A percentile compares a stretch with the other conserved stretches of the same genome.
Evolutionary conservation across 768 basidiomycete genomes (phyloP).

Genomic region (Lenzites betulinus): DNA sequence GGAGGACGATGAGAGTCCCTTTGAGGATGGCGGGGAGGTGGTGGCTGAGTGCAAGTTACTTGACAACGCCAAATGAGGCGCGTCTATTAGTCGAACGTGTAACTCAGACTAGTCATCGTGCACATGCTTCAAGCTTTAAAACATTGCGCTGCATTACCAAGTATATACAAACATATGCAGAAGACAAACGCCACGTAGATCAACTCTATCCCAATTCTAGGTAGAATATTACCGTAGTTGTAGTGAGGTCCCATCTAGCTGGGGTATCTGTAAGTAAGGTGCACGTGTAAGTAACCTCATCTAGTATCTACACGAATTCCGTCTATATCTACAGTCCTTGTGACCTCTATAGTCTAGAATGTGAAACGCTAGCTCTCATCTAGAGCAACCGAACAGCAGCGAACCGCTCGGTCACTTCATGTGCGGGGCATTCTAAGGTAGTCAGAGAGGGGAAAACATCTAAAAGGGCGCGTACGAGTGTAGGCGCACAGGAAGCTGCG

Average conservation of each 20-base stretch:
- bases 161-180: too few species aligned
- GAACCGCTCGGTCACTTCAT: slow-evolving; percentile 10
- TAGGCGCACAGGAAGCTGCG: neutral
- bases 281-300: neutral
- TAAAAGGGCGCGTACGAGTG: slow-evolving; percentile 2
- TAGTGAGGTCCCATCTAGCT: neutral
- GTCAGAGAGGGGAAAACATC: slow-evolving; percentile 13
- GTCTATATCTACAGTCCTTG: neutral
- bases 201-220: too few species aligned
- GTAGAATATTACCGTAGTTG: neutral
- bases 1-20: slow-evolving; percentile 1
- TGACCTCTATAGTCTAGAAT: neutral
- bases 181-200: too few species aligned
- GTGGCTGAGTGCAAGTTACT: slow-evolving; percentile 22
- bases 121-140: too few species aligned
- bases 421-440: slow-evolving; percentile 5
- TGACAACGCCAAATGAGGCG: slow-evolving; percentile 20
- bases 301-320: neutral
- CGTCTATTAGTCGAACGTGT: neutral
- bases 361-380: neutral
- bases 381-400: neutral
- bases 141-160: neutral
- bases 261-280: neutral
- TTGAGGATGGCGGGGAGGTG: slow-evolving; percentile 4
- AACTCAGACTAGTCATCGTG: neutral